A percentile compares a stretch with the other conserved stretches of the same genome.
Conservation (phyloP, 257 asterid genomes). For the Cynanchum wilfordii region DNA sequence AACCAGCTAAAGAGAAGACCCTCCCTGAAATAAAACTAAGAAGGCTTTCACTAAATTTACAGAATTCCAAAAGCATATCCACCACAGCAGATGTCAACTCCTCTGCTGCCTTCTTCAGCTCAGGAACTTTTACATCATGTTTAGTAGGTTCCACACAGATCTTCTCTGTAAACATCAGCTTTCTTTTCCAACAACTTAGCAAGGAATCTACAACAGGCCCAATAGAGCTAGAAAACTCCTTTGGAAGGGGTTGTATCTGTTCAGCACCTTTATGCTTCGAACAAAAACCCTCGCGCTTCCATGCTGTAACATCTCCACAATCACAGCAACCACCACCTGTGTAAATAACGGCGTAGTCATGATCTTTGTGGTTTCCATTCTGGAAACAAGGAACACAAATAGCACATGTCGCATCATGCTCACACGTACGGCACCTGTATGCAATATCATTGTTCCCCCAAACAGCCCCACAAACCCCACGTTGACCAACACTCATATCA, state of each 20-base stretch:
- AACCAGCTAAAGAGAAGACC: slow-evolving; percentile 56
- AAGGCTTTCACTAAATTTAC: slow-evolving; percentile 78
- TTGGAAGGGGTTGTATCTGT: slow-evolving; percentile 80
- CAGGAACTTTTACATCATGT: slow-evolving; percentile 28
- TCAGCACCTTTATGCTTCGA: slow-evolving; percentile 86
- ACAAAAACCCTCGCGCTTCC: slow-evolving; percentile 98
- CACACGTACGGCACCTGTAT: slow-evolving; percentile 87
- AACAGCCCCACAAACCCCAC: slow-evolving; percentile 92
- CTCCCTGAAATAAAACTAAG: slow-evolving; percentile 84
- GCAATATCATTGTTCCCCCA: slow-evolving; percentile 94
- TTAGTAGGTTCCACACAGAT: slow-evolving; percentile 38
- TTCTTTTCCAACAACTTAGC: slow-evolving; percentile 60
- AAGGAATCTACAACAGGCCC: slow-evolving; percentile 77
- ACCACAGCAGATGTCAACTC: slow-evolving; percentile 68
- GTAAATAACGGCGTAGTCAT: slow-evolving; percentile 78
- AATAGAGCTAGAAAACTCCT: slow-evolving; percentile 50
- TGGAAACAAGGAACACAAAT: slow-evolving; percentile 94
- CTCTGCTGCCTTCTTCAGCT: slow-evolving; percentile 42
- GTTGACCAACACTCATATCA: slow-evolving; percentile 47
- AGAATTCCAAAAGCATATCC: slow-evolving; percentile 75
- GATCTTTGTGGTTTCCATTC: slow-evolving; percentile 90
- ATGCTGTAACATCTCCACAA: slow-evolving; percentile 97
- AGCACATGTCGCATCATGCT: slow-evolving; percentile 95
- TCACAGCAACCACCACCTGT: slow-evolving; percentile 99
- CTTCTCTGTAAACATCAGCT: slow-evolving; percentile 37